Percentiles rank a stretch among this genome's conserved stretches.
These are phyloP conservation scores for Ophidiomyces ophidiicola DNA, from an alignment of 2,329 filamentous ascomycete species.

Conservation along the genomic window DNA sequence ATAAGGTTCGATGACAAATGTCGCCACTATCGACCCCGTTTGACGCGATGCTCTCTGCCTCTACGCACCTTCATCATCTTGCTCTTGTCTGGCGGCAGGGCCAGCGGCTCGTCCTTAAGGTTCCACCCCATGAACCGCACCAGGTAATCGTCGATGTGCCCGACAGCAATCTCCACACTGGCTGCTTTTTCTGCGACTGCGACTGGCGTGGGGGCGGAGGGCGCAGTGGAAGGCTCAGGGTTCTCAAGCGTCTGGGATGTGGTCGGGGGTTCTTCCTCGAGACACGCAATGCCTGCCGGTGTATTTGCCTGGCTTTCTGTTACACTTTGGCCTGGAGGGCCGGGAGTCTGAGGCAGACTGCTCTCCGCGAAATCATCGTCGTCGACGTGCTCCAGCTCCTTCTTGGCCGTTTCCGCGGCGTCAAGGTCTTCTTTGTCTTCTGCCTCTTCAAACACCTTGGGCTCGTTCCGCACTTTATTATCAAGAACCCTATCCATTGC, in stretches of 20 bases:
- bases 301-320: conserved; percentile 27
- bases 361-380: conserved; percentile 73
- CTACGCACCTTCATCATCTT: conserved; percentile 38
- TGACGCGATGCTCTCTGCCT: conserved; percentile 37
- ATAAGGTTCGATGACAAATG: too few relatives aligned
- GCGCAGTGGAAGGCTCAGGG: conserved; percentile 14
- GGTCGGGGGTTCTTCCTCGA: conserved; percentile 19
- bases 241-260: conserved; percentile 10
- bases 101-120: conserved; percentile 38
- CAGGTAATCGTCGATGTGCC: conserved; percentile 64
- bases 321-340: conserved; percentile 17
- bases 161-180: conserved; percentile 38
- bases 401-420: conserved; percentile 76
- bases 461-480: conserved; percentile 50
- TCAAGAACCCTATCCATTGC: conserved; percentile 81
- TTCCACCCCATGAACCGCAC: conserved; percentile 54
- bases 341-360: conserved; percentile 27
- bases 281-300: conserved; percentile 28
- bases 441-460: conserved; percentile 69
- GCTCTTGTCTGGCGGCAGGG: conserved; percentile 37
- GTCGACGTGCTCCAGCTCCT: conserved; percentile 71
- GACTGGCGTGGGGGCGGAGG: conserved; percentile 18
- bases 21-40: conserved; percentile 18
- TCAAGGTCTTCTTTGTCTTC: conserved; percentile 87
- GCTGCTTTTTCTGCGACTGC: conserved; percentile 19